Evolutionary conservation across 176 grass and related monocot genomes (phyloP).

Genomic region (Alloteropsis semialata): DNA sequence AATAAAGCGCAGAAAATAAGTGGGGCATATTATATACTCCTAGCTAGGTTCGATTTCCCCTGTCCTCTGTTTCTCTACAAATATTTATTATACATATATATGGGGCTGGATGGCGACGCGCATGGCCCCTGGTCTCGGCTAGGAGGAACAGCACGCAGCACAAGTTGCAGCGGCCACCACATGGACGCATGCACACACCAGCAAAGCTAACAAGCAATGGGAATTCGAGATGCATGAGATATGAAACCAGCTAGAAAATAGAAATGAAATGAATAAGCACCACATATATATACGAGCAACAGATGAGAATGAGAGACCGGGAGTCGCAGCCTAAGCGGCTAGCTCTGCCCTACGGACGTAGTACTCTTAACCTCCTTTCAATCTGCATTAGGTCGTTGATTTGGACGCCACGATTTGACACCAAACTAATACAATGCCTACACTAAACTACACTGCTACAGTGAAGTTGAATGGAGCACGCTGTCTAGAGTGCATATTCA

Average conservation of each 20-base stretch:
- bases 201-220: neutral
- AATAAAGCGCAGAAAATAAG: neutral
- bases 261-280: neutral
- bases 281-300: neutral
- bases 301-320: neutral
- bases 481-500: too few relatives aligned
- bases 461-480: too few relatives aligned
- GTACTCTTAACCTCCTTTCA: neutral
- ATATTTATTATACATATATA: neutral
- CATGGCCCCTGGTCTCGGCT: slow-evolving; percentile 6
- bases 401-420: slow-evolving; percentile 8
- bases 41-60: neutral
- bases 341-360: neutral
- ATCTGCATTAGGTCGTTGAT: neutral
- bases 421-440: neutral
- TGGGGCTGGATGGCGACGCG: slow-evolving; percentile 4
- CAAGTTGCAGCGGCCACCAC: neutral
- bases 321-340: neutral
- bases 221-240: neutral
- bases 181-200: neutral
- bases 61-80: neutral
- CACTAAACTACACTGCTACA: too few relatives aligned
- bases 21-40: neutral
- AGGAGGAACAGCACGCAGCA: neutral
- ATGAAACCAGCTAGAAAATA: too few relatives aligned